phyloP scores from a whole-genome alignment of 352 stramenopile genomes.

The Phytophthora rubi region DNA sequence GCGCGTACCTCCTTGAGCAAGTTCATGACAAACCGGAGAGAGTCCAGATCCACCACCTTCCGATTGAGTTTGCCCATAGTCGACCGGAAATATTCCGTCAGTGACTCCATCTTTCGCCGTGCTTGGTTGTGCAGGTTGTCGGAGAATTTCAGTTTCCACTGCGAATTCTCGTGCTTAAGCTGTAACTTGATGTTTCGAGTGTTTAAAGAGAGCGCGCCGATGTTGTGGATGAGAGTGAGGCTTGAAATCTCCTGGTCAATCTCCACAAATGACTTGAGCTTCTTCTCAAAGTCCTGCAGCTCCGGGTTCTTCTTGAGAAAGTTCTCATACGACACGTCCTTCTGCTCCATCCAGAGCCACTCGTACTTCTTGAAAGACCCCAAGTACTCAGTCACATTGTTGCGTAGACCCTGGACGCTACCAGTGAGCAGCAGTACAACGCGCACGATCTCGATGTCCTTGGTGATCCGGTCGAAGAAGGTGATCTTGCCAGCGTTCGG shows the following conservation, averaged over 20 bases:
- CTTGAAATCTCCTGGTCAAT: conserved; percentile 96
- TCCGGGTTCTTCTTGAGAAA: conserved; percentile 95
- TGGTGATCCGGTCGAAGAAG: conserved; percentile 98
- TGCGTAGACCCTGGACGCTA: conserved; percentile 96
- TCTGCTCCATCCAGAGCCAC: conserved; percentile 99
- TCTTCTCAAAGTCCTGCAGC: conserved; percentile 96
- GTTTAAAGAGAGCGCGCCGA: conserved; percentile 97
- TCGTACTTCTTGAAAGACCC: conserved; percentile 95
- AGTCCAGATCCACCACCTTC: conserved; percentile 97
- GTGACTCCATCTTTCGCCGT: conserved; percentile 89
- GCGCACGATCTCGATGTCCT: conserved; percentile 99
- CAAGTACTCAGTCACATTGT: conserved; percentile 98
- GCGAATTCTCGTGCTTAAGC: conserved; percentile 95
- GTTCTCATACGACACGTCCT: conserved; percentile 94
- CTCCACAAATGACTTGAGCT: conserved; percentile 95
- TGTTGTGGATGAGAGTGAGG: conserved; percentile 92
- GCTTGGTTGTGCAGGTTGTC: conserved; percentile 97
- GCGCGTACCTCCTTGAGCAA: conserved; percentile 97
- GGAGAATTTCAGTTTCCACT: conserved; percentile 98
- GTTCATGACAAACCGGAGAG: conserved; percentile 97
- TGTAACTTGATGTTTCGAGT: conserved; percentile 97
- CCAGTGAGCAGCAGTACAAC: conserved; percentile 97
- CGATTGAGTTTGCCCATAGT: conserved; percentile 94
- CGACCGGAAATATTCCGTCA: conserved; percentile 97
- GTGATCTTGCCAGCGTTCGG: conserved; percentile 69